Evolutionary conservation across 192 early-diverging fungal genomes (phyloP).

Genomic region (Linnemannia hyalina): DNA sequence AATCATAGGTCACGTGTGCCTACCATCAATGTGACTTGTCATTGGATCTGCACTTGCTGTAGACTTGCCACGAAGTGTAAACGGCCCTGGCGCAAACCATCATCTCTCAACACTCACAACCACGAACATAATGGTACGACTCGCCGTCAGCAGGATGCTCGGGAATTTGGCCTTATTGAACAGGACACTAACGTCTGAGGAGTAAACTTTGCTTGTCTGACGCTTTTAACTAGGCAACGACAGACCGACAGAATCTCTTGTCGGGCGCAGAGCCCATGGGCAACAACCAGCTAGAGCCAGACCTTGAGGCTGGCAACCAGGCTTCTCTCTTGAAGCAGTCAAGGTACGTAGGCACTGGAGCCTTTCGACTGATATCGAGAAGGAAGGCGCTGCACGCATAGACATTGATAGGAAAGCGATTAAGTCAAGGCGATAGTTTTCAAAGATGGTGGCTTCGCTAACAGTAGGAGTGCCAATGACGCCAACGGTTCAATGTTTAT

Average conservation of each 20-base stretch:
- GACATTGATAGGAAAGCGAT: too few relatives aligned
- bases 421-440: too few relatives aligned
- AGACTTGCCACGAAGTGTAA: not conserved
- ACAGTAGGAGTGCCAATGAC: too few relatives aligned
- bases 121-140: not conserved
- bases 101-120: not conserved
- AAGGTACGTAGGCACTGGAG: slow-evolving; percentile 16
- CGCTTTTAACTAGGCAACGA: slow-evolving; percentile 7
- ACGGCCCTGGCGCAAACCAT: not conserved
- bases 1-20: not conserved
- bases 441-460: too few relatives aligned
- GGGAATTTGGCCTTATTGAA: not conserved
- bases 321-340: slow-evolving; percentile 54
- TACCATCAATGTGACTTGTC: not conserved
- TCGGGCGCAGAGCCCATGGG: slow-evolving; percentile 55
- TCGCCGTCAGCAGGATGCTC: not conserved
- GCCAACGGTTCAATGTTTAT: too few relatives aligned
- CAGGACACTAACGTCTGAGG: not conserved
- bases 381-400: not conserved
- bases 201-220: not conserved
- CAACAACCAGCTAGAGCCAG: slow-evolving; percentile 54
- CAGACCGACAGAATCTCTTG: slow-evolving; percentile 48
- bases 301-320: slow-evolving; percentile 54
- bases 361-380: not conserved
- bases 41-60: not conserved